These are phyloP conservation scores for Vinca major DNA, from an alignment of 305 asterid species.

Conservation along the genomic window DNA sequence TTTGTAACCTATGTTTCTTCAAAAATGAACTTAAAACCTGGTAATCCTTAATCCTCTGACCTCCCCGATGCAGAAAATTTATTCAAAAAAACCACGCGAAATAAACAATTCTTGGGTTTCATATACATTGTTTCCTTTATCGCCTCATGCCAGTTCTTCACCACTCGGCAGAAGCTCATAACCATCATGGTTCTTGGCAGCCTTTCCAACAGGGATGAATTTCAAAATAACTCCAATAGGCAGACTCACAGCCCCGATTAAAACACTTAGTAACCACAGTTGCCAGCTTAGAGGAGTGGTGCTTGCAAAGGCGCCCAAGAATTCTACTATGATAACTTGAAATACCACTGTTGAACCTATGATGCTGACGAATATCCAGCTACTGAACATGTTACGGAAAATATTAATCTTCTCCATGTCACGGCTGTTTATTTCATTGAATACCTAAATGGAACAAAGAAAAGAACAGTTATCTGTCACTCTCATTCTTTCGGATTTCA, in stretches of 20 bases:
- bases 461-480: background rate
- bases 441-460: conserved; percentile 41
- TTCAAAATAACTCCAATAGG: conserved; percentile 63
- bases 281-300: conserved; percentile 74
- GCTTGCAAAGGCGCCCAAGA: conserved; percentile 85
- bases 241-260: conserved; percentile 56
- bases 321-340: conserved; percentile 77
- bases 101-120: background rate
- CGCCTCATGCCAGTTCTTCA: conserved; percentile 34
- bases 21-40: conserved; percentile 1
- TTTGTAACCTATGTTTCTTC: background rate
- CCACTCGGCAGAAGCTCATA: conserved; percentile 55
- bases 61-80: too few relatives aligned
- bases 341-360: conserved; percentile 52
- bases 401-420: conserved; percentile 85
- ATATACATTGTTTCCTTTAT: background rate
- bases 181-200: conserved; percentile 49
- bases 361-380: conserved; percentile 65
- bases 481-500: background rate
- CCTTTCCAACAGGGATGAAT: conserved; percentile 56
- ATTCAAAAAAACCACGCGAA: background rate
- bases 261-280: conserved; percentile 61
- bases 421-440: conserved; percentile 91
- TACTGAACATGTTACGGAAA: conserved; percentile 55
- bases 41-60: background rate